phyloP scores from a whole-genome alignment of 768 basidiomycete genomes.

The Mycena rebaudengoi region DNA sequence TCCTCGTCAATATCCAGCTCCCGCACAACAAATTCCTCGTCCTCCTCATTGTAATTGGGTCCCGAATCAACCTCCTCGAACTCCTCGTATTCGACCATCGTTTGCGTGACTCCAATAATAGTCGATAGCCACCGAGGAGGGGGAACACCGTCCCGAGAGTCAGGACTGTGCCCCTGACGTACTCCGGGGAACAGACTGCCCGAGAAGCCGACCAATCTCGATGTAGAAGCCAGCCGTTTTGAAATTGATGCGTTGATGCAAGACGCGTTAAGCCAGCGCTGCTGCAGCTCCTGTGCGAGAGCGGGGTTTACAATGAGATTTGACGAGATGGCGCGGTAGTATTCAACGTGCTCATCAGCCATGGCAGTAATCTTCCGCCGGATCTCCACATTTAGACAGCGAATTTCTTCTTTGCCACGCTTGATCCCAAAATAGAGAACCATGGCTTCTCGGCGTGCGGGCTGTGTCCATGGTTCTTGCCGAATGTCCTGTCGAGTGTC shows the following conservation, averaged over 20 bases:
- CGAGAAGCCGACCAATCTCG: not conserved
- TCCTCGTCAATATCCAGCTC: conserved; percentile 5
- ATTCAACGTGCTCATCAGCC: no score
- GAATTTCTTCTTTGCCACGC: no score
- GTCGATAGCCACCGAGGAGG: not conserved
- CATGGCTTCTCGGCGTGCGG: no score
- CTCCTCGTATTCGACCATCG: not conserved
- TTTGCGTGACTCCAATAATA: not conserved
- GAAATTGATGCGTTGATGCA: not conserved
- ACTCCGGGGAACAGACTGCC: not conserved
- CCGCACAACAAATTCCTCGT: not conserved
- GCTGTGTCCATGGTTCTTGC: no score
- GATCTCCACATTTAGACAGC: no score
- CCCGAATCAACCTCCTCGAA: not conserved
- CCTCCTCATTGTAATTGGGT: not conserved
- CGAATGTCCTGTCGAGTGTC: no score
- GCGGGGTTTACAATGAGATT: not conserved
- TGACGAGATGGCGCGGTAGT: no score
- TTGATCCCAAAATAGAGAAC: no score
- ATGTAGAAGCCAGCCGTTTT: not conserved
- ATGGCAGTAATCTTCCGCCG: no score
- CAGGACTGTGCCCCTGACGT: not conserved
- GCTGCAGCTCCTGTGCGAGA: not conserved
- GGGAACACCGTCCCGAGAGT: not conserved
- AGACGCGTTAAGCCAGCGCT: not conserved